Evolutionary conservation across 306 rosid genomes (phyloP).

Genomic region (Rubus parviflorus): DNA sequence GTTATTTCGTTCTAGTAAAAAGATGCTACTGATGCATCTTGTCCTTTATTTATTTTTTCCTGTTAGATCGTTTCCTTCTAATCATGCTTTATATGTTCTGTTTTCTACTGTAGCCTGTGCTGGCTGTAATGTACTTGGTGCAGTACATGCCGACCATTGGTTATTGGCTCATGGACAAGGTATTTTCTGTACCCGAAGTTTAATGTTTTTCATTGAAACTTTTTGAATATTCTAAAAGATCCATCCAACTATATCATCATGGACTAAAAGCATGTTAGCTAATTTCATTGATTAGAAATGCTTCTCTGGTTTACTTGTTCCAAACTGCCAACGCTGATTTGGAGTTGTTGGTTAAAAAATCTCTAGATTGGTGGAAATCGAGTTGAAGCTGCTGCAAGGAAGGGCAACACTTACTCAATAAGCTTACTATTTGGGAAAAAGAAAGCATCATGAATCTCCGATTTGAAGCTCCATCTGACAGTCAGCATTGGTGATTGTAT

Average conservation of each 20-base stretch:
- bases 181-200: slow-evolving; percentile 29
- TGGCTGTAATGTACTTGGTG: slow-evolving; percentile 83
- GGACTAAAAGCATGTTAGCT: background rate
- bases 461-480: background rate
- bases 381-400: slow-evolving; percentile 76
- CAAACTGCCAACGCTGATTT: background rate
- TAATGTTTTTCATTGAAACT: background rate
- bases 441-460: slow-evolving; percentile 44
- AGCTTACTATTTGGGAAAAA: slow-evolving; percentile 70
- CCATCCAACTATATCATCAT: background rate
- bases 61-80: background rate
- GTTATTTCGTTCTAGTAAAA: background rate
- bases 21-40: background rate
- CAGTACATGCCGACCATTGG: slow-evolving; percentile 88
- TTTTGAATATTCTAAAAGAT: background rate
- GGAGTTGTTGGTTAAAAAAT: slow-evolving; percentile 11
- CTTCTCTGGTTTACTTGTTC: background rate
- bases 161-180: slow-evolving; percentile 97
- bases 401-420: slow-evolving; percentile 73
- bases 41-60: background rate
- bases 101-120: slow-evolving; percentile 66
- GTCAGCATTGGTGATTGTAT: background rate
- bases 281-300: background rate
- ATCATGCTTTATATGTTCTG: background rate
- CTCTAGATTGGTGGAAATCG: slow-evolving; percentile 73